Base-by-base conservation (phyloP, 2,329 filamentous ascomycete genomes). In the Waltergamsia citrina region DNA sequence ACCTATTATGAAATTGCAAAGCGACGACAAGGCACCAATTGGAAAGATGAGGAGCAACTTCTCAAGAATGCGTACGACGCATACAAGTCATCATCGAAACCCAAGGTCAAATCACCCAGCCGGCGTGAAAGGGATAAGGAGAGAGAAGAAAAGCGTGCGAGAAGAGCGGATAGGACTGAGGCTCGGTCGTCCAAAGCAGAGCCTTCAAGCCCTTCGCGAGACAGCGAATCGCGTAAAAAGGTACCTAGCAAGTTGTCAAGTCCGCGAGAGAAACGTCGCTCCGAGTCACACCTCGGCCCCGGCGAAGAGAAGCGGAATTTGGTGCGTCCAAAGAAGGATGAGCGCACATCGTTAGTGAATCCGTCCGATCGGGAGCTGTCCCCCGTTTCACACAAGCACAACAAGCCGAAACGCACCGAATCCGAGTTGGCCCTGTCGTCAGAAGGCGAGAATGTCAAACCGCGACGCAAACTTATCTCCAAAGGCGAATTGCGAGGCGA, bases 1-100 rank as follows among this genome's bases (percentile, higher is more conserved):
- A 81, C 84, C 0, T 98, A 96, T 54, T 83, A 78, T 48, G 87
- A 98, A 43, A 78, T 96, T 40, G 86, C 92, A 3, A 75, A 81
- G 46, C 78, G 85, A 31, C 78, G 86, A 26, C 78, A 79, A 43
- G 90, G 92, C 0, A 85, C 88, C 7, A 82, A 85, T 39, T 95
- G 88, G 86, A 81, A 90, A 52, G 79, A 90, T 41, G 92, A 98
- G 54, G 79, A 83, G 42, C 74, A 86, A 28, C 64, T 93, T 36
- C 58, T 98, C 32, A 88, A 88, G 53, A 71, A 78, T 25, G 75
- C 82, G 4, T 87, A 78, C 43, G 80, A 87, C 37, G 71, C 73
- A 20, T 75, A 73, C 44, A 73, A 67, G 42, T 72, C 70, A 35
- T 54, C 53, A 3, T 63, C 69, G 32, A 72, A 69, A 42, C 63